Evolutionary conservation across 257 asterid species (phyloP).

Genomic region (Forsythia suspensa): DNA sequence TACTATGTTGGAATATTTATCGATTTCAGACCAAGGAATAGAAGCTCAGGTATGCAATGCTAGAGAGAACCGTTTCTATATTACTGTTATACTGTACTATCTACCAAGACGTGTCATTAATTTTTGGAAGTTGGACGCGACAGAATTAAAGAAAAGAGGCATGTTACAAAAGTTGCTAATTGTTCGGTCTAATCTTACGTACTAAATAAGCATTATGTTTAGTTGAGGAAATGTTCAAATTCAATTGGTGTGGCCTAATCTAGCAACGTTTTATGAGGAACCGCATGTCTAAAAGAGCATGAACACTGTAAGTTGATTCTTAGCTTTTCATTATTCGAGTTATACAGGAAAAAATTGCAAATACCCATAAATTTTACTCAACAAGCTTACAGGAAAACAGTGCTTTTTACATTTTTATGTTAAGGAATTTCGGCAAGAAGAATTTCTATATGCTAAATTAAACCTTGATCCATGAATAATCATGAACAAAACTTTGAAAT

Average conservation of each 20-base stretch:
- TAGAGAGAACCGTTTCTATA: no score
- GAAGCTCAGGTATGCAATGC: not conserved
- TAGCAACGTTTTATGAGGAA: no score
- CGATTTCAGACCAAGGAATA: not conserved
- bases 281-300: no score
- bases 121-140: not conserved
- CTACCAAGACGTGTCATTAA: no score
- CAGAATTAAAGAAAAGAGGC: not conserved
- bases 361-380: not conserved
- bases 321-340: not conserved
- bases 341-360: not conserved
- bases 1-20: not conserved
- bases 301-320: not conserved
- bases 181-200: not conserved
- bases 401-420: not conserved
- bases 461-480: constrained; percentile 18
- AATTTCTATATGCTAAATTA: constrained; percentile 16
- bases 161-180: not conserved
- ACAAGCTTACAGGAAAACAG: not conserved
- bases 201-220: not conserved
- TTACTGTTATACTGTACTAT: no score
- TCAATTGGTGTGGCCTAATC: no score
- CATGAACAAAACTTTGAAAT: constrained; percentile 13
- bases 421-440: not conserved
- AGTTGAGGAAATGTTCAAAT: not conserved